A percentile compares a stretch with the other conserved stretches of the same genome.
Evolutionary conservation across 257 asterid species (phyloP).

Genomic region (Capsicum baccatum): DNA sequence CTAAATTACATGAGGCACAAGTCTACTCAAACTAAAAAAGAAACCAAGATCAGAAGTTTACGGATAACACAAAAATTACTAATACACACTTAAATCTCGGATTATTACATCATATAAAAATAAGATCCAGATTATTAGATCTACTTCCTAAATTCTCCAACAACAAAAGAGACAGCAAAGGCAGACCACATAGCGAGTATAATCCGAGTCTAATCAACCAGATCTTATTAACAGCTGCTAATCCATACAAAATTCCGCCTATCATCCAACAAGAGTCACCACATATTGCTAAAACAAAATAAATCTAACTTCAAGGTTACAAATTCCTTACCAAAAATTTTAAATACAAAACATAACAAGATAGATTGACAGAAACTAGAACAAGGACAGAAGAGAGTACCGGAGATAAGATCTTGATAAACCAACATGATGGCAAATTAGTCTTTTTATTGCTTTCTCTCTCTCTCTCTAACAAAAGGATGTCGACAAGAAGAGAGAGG

Average conservation of each 20-base stretch:
- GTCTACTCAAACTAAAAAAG: background rate
- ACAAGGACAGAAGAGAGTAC: background rate
- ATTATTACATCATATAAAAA: background rate
- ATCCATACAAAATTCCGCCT: background rate
- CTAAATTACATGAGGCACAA: too few relatives aligned
- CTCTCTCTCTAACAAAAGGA: background rate
- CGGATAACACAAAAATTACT: background rate
- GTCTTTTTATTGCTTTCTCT: slow-evolving; percentile 2
- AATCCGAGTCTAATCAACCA: background rate
- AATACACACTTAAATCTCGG: background rate
- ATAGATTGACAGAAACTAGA: background rate
- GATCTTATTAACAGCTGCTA: background rate
- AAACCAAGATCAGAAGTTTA: background rate
- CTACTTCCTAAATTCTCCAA: background rate
- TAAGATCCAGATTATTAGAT: slow-evolving; percentile 21
- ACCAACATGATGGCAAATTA: slow-evolving; percentile 55
- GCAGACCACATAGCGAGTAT: background rate
- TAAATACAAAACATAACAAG: background rate
- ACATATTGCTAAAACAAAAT: background rate
- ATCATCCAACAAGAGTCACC: background rate
- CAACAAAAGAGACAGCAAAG: background rate
- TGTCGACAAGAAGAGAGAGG: background rate
- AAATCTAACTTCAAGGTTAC: background rate
- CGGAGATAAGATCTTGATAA: slow-evolving; percentile 59
- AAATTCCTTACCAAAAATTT: background rate